Conservation (phyloP, 2,329 filamentous ascomycete genomes). For the Neocucurbitaria cava region DNA sequence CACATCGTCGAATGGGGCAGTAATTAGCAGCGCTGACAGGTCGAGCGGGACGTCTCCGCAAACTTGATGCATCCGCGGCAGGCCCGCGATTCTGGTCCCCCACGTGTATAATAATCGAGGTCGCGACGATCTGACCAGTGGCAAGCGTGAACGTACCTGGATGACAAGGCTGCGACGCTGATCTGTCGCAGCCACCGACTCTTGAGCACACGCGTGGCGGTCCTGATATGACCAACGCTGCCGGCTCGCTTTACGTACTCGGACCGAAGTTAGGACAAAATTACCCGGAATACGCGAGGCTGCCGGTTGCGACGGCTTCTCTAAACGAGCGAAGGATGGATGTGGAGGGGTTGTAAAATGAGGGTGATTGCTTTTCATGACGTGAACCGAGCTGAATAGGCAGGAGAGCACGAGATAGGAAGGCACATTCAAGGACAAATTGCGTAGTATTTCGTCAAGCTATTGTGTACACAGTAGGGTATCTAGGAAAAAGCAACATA, state of each 20-base stretch:
- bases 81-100: neutral
- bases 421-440: neutral
- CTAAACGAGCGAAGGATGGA: neutral
- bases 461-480: too few species aligned
- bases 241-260: slow-evolving; percentile 6
- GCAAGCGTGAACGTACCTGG: neutral
- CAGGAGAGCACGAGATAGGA: neutral
- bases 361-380: slow-evolving; percentile 4
- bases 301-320: neutral
- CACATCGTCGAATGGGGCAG: neutral
- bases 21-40: neutral
- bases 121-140: neutral
- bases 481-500: neutral
- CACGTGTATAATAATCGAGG: slow-evolving; percentile 1
- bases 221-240: slow-evolving; percentile 8
- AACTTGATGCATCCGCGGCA: neutral
- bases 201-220: neutral
- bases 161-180: slow-evolving; percentile 3
- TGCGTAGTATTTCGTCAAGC: neutral
- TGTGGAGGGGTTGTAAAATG: neutral
- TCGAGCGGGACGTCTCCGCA: neutral
- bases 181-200: slow-evolving; percentile 1
- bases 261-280: neutral
- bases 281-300: neutral
- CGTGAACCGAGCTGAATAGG: neutral